Conservation (phyloP, 768 basidiomycete genomes). For the Trametes maxima region DNA sequence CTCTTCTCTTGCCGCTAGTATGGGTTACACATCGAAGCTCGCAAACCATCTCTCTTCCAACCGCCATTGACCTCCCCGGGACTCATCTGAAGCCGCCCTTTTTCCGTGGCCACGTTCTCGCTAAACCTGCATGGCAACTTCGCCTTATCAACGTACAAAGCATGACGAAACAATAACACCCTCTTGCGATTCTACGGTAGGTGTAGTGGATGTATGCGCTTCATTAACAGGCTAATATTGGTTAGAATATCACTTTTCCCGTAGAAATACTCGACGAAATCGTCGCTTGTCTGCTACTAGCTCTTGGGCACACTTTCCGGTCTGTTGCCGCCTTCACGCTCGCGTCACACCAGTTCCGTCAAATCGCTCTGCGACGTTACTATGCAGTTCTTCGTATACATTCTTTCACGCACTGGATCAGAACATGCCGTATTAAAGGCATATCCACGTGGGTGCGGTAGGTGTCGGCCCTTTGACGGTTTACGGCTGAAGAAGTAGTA, state of each 20-base stretch:
- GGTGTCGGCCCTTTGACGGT: not conserved
- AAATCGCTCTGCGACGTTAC: constrained; percentile 33
- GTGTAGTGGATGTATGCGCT: constrained; percentile 1
- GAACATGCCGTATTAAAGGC: constrained; percentile 24
- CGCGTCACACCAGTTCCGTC: constrained; percentile 32
- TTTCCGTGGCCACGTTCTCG: not conserved
- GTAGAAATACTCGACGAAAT: constrained; percentile 34
- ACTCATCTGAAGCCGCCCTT: not conserved
- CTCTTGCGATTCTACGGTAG: not conserved
- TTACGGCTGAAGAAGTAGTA: not conserved
- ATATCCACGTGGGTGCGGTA: constrained; percentile 33
- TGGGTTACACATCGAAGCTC: too few species aligned
- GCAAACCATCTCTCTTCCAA: too few species aligned
- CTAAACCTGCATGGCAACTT: not conserved
- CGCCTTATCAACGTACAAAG: not conserved
- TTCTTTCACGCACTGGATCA: constrained; percentile 21
- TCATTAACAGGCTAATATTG: not conserved
- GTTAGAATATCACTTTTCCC: constrained; percentile 5
- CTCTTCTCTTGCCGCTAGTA: too few species aligned
- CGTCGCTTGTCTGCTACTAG: constrained; percentile 27
- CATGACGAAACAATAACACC: not conserved
- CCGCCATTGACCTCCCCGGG: too few species aligned
- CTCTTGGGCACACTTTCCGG: constrained; percentile 23
- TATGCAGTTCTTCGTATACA: constrained; percentile 25
- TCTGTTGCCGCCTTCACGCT: constrained; percentile 31